These are phyloP conservation scores for Rhodotorula sp. DNA, from an alignment of 1,284 basidiomycete species.

Conservation along the genomic window DNA sequence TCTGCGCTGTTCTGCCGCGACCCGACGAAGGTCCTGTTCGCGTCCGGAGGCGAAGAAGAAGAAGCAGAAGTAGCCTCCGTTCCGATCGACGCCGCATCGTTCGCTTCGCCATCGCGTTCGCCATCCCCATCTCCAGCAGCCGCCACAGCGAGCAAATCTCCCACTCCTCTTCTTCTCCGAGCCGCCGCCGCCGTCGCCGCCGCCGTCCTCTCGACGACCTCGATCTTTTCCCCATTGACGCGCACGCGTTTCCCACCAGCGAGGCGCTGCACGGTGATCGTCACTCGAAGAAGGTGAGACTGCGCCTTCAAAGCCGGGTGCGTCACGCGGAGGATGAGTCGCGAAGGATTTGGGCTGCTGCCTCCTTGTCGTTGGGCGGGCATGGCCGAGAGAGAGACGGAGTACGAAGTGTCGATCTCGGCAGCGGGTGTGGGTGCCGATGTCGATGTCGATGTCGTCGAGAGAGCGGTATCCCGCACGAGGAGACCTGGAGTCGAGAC, in stretches of 20 bases:
- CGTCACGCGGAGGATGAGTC: constrained; percentile 31
- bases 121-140: too few species aligned
- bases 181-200: background rate
- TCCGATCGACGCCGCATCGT: too few species aligned
- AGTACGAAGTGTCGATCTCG: background rate
- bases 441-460: constrained; percentile 41
- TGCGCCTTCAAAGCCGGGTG: constrained; percentile 48
- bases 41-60: too few species aligned
- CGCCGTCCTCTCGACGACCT: constrained; percentile 53
- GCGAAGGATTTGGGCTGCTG: background rate
- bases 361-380: background rate
- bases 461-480: constrained; percentile 1
- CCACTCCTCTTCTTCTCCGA: background rate
- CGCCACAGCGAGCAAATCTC: constrained; percentile 33
- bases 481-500: constrained; percentile 11
- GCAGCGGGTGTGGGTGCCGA: background rate
- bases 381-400: background rate
- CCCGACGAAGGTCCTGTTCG: too few species aligned
- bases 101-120: too few species aligned
- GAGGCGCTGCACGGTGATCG: constrained; percentile 68
- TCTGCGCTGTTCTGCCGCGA: too few species aligned
- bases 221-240: constrained; percentile 76
- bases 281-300: constrained; percentile 74
- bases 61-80: too few species aligned
- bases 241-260: constrained; percentile 68